These are phyloP conservation scores for Jatropha curcas DNA, from an alignment of 345 rosid species.

Conservation along the genomic window DNA sequence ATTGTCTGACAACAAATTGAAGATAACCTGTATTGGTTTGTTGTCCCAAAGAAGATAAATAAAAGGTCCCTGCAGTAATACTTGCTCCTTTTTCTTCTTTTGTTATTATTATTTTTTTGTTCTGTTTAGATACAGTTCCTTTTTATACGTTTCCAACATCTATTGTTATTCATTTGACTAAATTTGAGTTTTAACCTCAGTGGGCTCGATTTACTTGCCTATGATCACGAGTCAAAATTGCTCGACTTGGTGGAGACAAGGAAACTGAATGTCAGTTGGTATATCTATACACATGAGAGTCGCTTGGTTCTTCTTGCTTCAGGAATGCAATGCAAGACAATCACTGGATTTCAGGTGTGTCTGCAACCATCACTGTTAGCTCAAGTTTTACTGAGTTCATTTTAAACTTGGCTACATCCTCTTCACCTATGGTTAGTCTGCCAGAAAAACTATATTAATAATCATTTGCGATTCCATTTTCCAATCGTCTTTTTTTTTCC, in stretches of 20 bases:
- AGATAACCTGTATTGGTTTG: not conserved
- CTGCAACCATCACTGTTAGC: conserved; percentile 7
- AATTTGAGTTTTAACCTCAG: conserved; percentile 45
- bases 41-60: not conserved
- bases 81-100: conserved; percentile 3
- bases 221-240: conserved; percentile 55
- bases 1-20: not conserved
- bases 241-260: conserved; percentile 79
- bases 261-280: conserved; percentile 76
- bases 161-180: conserved; percentile 5
- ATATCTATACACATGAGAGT: conserved; percentile 89
- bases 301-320: conserved; percentile 97
- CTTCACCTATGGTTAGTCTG: not conserved
- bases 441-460: not conserved
- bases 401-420: conserved; percentile 14
- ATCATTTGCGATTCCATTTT: not conserved
- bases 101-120: conserved; percentile 16
- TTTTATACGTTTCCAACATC: not conserved
- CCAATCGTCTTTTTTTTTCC: not conserved
- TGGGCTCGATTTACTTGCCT: conserved; percentile 87
- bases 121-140: not conserved
- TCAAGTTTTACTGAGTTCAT: not conserved
- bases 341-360: conserved; percentile 87
- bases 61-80: not conserved
- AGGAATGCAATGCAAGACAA: conserved; percentile 89